These are phyloP conservation scores for Amylocystis lapponica DNA, from an alignment of 768 basidiomycete genomes.

Conservation along the genomic window DNA sequence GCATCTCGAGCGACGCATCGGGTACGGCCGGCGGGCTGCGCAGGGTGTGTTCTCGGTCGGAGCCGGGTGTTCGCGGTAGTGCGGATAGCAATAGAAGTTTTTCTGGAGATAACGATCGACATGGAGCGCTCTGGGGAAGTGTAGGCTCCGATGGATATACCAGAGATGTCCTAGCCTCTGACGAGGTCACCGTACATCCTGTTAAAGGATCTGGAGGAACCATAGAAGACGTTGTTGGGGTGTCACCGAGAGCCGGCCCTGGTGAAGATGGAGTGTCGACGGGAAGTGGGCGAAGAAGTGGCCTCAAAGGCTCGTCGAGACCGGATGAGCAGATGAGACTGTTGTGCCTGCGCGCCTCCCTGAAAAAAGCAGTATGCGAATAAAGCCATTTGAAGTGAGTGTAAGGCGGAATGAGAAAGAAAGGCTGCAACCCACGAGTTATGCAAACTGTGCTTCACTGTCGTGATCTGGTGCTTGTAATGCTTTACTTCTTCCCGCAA, in stretches of 20 bases:
- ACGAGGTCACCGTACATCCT: too few relatives aligned
- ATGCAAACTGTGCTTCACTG: background rate
- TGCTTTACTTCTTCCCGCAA: background rate
- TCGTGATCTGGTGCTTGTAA: background rate
- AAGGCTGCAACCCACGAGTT: conserved; percentile 1
- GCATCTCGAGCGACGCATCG: background rate
- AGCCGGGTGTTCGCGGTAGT: too few relatives aligned
- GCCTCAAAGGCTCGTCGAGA: conserved; percentile 1
- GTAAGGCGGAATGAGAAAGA: background rate
- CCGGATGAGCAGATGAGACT: background rate
- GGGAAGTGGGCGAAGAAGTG: background rate
- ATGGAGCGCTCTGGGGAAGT: too few relatives aligned
- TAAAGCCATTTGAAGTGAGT: background rate
- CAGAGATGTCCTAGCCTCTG: too few relatives aligned
- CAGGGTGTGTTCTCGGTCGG: too few relatives aligned
- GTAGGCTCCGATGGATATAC: too few relatives aligned
- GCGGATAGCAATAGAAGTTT: too few relatives aligned
- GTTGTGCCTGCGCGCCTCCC: conserved; percentile 1
- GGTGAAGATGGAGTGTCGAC: background rate
- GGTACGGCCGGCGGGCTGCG: too few relatives aligned
- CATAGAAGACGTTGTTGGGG: too few relatives aligned
- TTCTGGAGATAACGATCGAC: too few relatives aligned
- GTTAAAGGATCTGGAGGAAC: too few relatives aligned
- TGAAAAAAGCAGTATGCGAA: background rate
- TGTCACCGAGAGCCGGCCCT: too few relatives aligned